Percentiles rank a stretch among this genome's conserved stretches.
phyloP scores from a whole-genome alignment of 345 rosid genomes.

The Noccaea bulbosa region DNA sequence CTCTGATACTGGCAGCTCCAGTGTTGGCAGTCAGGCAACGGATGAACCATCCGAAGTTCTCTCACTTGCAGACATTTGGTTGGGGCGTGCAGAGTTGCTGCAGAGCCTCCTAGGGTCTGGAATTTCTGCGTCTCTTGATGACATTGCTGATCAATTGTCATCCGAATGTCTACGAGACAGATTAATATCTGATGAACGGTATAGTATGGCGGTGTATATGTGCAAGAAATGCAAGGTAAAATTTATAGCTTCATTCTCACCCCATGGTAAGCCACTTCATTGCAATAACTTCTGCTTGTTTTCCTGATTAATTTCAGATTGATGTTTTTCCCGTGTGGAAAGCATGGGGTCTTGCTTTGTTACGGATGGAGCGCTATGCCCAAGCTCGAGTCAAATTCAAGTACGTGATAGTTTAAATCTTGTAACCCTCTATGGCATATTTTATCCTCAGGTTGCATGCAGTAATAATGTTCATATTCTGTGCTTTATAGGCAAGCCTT shows the following conservation, averaged over 20 bases:
- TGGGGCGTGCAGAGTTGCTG: constrained; percentile 94
- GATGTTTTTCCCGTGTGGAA: constrained; percentile 96
- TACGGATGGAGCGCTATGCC: constrained; percentile 85
- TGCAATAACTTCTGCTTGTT: constrained; percentile 33
- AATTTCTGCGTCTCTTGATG: constrained; percentile 90
- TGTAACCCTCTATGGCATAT: constrained; percentile 10
- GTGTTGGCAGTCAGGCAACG: constrained; percentile 78
- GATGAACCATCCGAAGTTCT: constrained; percentile 81
- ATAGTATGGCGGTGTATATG: constrained; percentile 98
- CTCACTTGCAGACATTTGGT: constrained; percentile 75
- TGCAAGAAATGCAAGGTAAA: constrained; percentile 96
- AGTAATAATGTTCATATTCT: constrained; percentile 31
- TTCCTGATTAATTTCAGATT: constrained; percentile 57
- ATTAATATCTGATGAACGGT: constrained; percentile 85
- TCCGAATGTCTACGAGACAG: constrained; percentile 84
- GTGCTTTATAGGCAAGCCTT: constrained; percentile 84
- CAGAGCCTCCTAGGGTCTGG: constrained; percentile 97
- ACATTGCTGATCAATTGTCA: constrained; percentile 86
- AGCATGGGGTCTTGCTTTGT: constrained; percentile 99
- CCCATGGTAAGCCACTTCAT: constrained; percentile 30
- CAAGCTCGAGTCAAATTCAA: constrained; percentile 97
- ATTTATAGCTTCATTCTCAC: constrained; percentile 27
- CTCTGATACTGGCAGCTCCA: constrained; percentile 91
- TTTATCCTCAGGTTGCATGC: constrained; percentile 7
- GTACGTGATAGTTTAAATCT: constrained; percentile 50